Base-by-base conservation (phyloP, 129 eudicot genomes). In the Silybum marianum region DNA sequence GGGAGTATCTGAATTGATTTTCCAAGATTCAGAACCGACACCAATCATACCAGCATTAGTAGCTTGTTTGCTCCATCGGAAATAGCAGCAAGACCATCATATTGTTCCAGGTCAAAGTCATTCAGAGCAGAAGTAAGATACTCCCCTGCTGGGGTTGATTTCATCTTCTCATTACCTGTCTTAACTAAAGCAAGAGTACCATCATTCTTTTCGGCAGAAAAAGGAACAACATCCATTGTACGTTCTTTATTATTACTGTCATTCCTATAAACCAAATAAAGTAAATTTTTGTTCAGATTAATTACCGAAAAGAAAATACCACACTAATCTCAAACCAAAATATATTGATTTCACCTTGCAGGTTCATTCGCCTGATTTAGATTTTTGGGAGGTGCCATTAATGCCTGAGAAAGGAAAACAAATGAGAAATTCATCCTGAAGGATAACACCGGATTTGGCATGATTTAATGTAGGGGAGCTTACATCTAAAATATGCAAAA, bases 21-120 rank as follows among this genome's bases (percentile, higher is more conserved):
- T 66, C 9, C 72, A 74, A 2, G 65, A 19, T 46, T 46, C 16
- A 34, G 42, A 63, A 83, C 2, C 34, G 28, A 34, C n/a, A 78
- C 12, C 32, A 78, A 75, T 19, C 79, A 24, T 92, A 95, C 99
- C 97, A 95, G 89, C 99, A 95, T 95, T 80, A 95, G 88, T 72
- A 95, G 91, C 87, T 95, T 95, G 85, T 95, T 95, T 73, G 97
- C 99, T 82, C 99, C 99, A 87, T 95, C 99, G 46, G 99, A 91
- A 84, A 95, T 91, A 67, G 99, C 97, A 71, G 99, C 99, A 77
- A 88, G 98, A 60, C 99, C 87, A 54, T 95, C 97, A 80, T 91
- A 88, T 58, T 95, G 94, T 24, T 95, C 98, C 2, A 95, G 92
- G 85, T 95, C 99, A 87, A 93, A 95, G 71, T 91, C 99, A 86